Base-by-base conservation (phyloP, 2,329 filamentous ascomycete genomes). In the Phyllosticta citribraziliensis region DNA sequence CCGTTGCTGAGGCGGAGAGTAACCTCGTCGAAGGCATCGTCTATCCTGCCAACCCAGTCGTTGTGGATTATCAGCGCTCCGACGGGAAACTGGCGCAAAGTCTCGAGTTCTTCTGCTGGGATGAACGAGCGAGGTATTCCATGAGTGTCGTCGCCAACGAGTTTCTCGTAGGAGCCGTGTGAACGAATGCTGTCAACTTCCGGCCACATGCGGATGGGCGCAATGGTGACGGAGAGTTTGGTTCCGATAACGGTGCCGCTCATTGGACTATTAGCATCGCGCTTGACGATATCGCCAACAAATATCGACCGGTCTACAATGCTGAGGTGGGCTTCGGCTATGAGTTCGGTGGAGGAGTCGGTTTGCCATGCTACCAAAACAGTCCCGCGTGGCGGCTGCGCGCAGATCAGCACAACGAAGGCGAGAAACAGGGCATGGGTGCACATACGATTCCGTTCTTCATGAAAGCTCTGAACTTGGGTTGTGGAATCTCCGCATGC, bases 241-340 rank as follows among this genome's bases (percentile, higher is more conserved):
- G 77, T 75, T 63, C 77, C 79, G 57, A 84, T 76, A 55, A 85
- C 77, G 2, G 78, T 82, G 25, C 83, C 83, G 58, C 79, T 82
- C 70, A 80, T 77, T 17, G 78, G 73, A 64, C 79, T 76, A 22
- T 74, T 74, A 0, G 74, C 70, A 51, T 74, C 72, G 35, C 74
- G 72, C 68, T 83, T 84, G 57, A 85, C 82, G 12, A 79, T 72
- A 65, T 84, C 80, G 25, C 83, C 83, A 17, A 84, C 76, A 56
- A 78, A 74, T 14, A 84, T 70, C 1, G 74, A 72, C n/a, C 83
- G 78, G 69, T 84, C 81, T 30, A 84, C 69, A 22, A 85, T 71
- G 17, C 74, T 71, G 52, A 85, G 71, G 24, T 78, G 74, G 11
- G 75, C 65, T 56, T 74, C 72, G 1, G 71, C 70, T 27, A 79